Conservation (phyloP, 179 eudicot species). For the Spergularia azorica region DNA sequence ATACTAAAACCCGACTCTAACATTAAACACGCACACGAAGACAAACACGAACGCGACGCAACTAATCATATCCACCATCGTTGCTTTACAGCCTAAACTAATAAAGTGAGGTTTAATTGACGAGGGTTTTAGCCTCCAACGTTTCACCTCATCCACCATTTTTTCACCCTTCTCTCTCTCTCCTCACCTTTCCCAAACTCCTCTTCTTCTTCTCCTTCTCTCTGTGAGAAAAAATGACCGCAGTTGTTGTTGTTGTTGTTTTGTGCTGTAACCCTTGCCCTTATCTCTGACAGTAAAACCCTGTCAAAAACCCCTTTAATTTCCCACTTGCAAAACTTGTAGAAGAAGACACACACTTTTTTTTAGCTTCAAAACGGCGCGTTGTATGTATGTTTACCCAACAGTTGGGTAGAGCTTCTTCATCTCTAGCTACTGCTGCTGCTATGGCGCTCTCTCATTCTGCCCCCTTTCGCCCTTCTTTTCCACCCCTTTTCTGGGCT, state of each 20-base stretch:
- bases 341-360: not conserved
- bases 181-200: no score
- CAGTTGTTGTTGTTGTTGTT: not conserved
- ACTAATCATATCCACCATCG: no score
- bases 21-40: no score
- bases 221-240: not conserved
- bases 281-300: slow-evolving; percentile 16
- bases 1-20: no score
- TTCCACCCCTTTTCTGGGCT: slow-evolving; percentile 36
- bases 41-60: no score
- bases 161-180: not conserved
- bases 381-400: slow-evolving; percentile 31
- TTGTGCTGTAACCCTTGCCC: not conserved
- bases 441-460: slow-evolving; percentile 25
- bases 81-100: no score
- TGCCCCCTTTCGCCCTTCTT: slow-evolving; percentile 28
- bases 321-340: not conserved
- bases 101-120: no score
- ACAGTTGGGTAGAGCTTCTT: slow-evolving; percentile 31
- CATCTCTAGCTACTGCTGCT: slow-evolving; percentile 29
- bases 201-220: not conserved
- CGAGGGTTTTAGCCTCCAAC: no score
- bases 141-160: not conserved
- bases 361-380: slow-evolving; percentile 35
- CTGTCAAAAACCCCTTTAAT: not conserved